Percentiles rank a stretch among this genome's conserved stretches.
These are phyloP conservation scores for Aspergillus nidulans DNA, from an alignment of 495 filamentous ascomycete species.

Conservation along the genomic window DNA sequence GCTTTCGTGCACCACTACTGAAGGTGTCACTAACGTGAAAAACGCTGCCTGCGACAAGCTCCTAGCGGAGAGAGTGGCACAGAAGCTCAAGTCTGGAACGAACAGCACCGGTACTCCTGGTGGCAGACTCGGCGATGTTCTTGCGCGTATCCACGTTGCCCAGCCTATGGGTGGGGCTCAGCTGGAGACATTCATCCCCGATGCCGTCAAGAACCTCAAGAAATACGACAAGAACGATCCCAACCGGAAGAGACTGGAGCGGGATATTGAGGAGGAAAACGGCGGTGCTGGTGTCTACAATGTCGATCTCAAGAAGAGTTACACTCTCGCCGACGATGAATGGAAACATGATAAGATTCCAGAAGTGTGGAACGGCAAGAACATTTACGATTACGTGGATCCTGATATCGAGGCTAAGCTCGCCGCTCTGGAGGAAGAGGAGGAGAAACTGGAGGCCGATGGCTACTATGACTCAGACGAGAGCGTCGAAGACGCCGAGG, in stretches of 20 bases:
- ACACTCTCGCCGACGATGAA: slow-evolving; percentile 74
- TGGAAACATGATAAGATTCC: slow-evolving; percentile 97
- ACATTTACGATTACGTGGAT: slow-evolving; percentile 94
- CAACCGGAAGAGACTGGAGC: slow-evolving; percentile 68
- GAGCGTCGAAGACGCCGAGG: slow-evolving; percentile 72
- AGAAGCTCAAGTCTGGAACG: slow-evolving; percentile 89
- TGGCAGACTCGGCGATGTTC: slow-evolving; percentile 79
- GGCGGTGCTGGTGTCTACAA: slow-evolving; percentile 95
- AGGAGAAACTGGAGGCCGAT: slow-evolving; percentile 80
- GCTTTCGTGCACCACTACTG: slow-evolving; percentile 89
- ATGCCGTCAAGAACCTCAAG: slow-evolving; percentile 69
- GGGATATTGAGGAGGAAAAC: slow-evolving; percentile 87
- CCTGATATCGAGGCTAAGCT: slow-evolving; percentile 93
- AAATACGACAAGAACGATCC: slow-evolving; percentile 91
- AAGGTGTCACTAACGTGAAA: slow-evolving; percentile 90
- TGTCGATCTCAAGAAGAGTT: slow-evolving; percentile 82
- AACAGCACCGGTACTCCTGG: slow-evolving; percentile 66
- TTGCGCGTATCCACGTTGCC: slow-evolving; percentile 92
- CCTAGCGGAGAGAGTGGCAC: slow-evolving; percentile 84
- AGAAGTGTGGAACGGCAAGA: slow-evolving; percentile 88
- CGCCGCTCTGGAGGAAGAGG: slow-evolving; percentile 86
- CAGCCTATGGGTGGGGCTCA: slow-evolving; percentile 76
- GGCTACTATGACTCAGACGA: slow-evolving; percentile 73
- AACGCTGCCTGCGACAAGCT: slow-evolving; percentile 92
- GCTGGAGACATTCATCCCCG: slow-evolving; percentile 83